These are phyloP conservation scores for Pulveroboletus sp. DNA, from an alignment of 1,284 basidiomycete species.

Conservation along the genomic window DNA sequence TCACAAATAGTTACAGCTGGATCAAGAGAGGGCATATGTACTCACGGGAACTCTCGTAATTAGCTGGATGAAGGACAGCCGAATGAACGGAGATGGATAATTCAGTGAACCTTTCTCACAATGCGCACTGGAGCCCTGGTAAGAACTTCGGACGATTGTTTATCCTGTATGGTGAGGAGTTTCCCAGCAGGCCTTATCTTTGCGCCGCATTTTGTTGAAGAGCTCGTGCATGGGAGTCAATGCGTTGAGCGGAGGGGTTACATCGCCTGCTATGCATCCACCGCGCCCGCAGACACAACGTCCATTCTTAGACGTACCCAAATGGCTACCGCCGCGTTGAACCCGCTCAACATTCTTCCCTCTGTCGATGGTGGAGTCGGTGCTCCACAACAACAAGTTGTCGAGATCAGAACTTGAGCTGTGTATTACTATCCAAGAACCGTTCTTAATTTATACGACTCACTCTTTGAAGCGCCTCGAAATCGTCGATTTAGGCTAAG, in stretches of 20 bases:
- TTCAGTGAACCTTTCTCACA: constrained; percentile 30
- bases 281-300: neutral
- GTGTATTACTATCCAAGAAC: neutral
- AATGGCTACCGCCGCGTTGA: neutral
- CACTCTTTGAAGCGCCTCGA: neutral
- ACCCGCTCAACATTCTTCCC: neutral
- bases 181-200: constrained; percentile 21
- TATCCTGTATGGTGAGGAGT: constrained; percentile 8
- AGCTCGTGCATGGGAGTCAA: neutral
- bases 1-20: constrained; percentile 5
- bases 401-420: neutral
- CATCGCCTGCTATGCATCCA: neutral
- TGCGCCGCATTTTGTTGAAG: constrained; percentile 4
- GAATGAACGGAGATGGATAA: constrained; percentile 16
- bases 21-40: constrained; percentile 17
- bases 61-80: constrained; percentile 14
- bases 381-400: neutral
- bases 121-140: constrained; percentile 2
- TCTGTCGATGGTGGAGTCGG: neutral
- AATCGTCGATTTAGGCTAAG: neutral
- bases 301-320: neutral
- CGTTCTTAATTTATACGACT: neutral
- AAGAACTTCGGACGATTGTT: constrained; percentile 20
- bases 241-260: neutral
- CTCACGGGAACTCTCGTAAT: constrained; percentile 18